Evolutionary conservation across 177 flowering plant genomes (phyloP).

Genomic region (Vitis hybrid): DNA sequence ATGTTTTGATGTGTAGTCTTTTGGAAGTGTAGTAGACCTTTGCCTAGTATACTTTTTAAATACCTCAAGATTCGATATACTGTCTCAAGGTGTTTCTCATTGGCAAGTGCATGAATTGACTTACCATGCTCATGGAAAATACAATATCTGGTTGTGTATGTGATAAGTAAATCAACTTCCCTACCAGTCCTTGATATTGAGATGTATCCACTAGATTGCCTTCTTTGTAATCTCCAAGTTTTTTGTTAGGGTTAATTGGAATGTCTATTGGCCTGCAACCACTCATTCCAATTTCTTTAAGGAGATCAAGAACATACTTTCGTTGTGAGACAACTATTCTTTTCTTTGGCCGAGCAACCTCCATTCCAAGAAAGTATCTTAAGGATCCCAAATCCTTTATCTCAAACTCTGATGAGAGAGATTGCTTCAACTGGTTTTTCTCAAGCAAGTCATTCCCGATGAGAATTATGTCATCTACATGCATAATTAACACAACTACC

Average conservation of each 20-base stretch:
- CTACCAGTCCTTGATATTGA: neutral
- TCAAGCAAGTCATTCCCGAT: neutral
- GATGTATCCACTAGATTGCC: neutral
- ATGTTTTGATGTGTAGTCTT: neutral
- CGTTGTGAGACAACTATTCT: no score
- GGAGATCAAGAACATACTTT: no score
- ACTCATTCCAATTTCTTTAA: no score
- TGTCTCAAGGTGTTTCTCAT: neutral
- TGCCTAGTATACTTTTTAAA: neutral
- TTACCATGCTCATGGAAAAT: no score
- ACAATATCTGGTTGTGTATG: no score
- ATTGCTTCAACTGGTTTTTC: neutral
- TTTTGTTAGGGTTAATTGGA: no score
- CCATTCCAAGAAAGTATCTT: no score
- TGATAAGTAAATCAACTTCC: neutral
- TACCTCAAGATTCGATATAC: neutral
- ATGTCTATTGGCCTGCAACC: no score
- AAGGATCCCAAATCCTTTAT: no score
- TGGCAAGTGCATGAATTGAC: neutral
- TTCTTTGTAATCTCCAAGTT: no score
- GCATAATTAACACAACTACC: neutral
- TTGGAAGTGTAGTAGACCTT: neutral
- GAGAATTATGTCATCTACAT: neutral
- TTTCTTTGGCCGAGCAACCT: no score
- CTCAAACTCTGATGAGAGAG: no score